Conservation (phyloP, 2,329 filamentous ascomycete genomes). For the Dactylonectria estremocensis region DNA sequence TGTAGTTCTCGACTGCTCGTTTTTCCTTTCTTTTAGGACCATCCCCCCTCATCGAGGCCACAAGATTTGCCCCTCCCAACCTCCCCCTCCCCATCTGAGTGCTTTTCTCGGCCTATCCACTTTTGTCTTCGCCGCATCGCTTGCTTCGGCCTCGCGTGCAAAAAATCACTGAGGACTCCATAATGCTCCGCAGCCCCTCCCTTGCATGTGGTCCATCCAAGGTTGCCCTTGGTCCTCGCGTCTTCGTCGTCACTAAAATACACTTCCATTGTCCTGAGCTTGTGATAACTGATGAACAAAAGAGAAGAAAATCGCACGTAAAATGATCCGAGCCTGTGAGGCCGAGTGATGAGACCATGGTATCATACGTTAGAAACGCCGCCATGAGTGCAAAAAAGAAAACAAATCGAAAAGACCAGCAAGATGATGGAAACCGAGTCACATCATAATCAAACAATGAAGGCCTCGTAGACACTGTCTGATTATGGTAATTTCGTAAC, state of each 20-base stretch:
- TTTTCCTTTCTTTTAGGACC: conserved; percentile 35
- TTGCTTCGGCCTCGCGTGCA: conserved; percentile 11
- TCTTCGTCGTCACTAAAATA: conserved; percentile 48
- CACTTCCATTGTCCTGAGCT: conserved; percentile 44
- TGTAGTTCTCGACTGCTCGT: conserved; percentile 36
- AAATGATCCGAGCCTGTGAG: conserved; percentile 34
- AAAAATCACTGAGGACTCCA: conserved; percentile 34
- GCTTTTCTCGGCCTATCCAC: conserved; percentile 35
- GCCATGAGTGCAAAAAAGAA: conserved; percentile 43
- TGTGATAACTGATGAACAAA: conserved; percentile 37
- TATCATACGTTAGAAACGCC: conserved; percentile 49
- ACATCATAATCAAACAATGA: conserved; percentile 15
- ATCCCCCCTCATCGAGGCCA: conserved; percentile 16
- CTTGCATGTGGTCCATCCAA: conserved; percentile 38
- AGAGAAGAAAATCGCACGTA: conserved; percentile 31
- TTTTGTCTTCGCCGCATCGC: conserved; percentile 40
- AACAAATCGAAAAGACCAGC: conserved; percentile 31
- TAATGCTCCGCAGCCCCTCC: conserved; percentile 22
- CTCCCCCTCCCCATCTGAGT: conserved; percentile 13
- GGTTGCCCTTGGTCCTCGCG: conserved; percentile 43
- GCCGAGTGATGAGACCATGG: conserved; percentile 47
- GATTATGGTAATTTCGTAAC: conserved; percentile 30
- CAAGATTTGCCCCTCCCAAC: conserved; percentile 25
- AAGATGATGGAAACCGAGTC: conserved; percentile 27
- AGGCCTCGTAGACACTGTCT: conserved; percentile 16